A percentile compares a stretch with the other conserved stretches of the same genome.
These are phyloP conservation scores for Gloeopeniophorella convolvens DNA, from an alignment of 768 basidiomycete genomes.

Conservation along the genomic window DNA sequence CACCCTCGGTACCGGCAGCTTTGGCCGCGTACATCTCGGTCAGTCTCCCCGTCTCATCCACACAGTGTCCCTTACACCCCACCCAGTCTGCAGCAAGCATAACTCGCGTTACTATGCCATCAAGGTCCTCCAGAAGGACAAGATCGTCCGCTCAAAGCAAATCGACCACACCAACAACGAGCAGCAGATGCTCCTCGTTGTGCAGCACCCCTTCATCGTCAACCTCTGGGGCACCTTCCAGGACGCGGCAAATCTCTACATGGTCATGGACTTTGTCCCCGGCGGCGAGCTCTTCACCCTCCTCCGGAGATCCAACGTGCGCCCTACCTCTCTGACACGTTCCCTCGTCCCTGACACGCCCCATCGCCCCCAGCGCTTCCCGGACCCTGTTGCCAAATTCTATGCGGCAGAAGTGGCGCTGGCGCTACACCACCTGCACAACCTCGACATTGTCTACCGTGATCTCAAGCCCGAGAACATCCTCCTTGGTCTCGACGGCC, in stretches of 20 bases:
- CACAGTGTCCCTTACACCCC: background rate
- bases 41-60: conserved; percentile 13
- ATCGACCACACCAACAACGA: conserved; percentile 98
- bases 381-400: conserved; percentile 96
- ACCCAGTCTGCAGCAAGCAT: conserved; percentile 79
- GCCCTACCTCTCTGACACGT: conserved; percentile 23
- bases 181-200: conserved; percentile 73
- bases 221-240: conserved; percentile 97
- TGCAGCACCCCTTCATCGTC: conserved; percentile 91
- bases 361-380: conserved; percentile 80
- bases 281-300: conserved; percentile 97
- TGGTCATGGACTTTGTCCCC: conserved; percentile 96
- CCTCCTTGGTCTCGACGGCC: conserved; percentile 86
- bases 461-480: conserved; percentile 98
- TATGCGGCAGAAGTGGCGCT: conserved; percentile 94
- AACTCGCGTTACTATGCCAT: conserved; percentile 95
- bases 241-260: conserved; percentile 87
- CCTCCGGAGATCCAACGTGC: conserved; percentile 79
- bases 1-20: conserved; percentile 90
- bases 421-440: conserved; percentile 86
- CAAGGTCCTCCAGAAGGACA: conserved; percentile 91
- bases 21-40: conserved; percentile 94
- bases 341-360: conserved; percentile 16
- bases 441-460: conserved; percentile 86
- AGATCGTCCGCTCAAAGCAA: conserved; percentile 89